Evolutionary conservation across 164 flowering plant genomes (phyloP).

Genomic region (Piper betle): DNA sequence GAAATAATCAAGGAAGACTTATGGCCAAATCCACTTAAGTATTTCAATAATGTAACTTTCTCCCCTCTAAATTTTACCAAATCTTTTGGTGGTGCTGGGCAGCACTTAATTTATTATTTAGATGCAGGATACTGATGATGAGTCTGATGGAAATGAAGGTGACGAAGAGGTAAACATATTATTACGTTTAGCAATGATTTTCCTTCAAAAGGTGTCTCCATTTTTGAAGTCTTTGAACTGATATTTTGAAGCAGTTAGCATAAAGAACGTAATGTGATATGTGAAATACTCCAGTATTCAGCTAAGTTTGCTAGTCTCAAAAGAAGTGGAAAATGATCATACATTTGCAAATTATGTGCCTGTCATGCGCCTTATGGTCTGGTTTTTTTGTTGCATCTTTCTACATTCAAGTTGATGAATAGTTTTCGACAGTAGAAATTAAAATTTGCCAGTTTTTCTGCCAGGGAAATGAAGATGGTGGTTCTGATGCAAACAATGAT

Average conservation of each 20-base stretch:
- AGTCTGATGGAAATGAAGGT: slow-evolving; percentile 24
- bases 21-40: slow-evolving; percentile 48
- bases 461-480: slow-evolving; percentile 18
- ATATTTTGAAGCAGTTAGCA: not conserved
- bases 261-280: not conserved
- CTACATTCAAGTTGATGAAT: not conserved
- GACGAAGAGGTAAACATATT: slow-evolving; percentile 11
- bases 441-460: not conserved
- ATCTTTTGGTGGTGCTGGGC: not conserved
- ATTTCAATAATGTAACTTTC: slow-evolving; percentile 32
- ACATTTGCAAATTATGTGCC: not conserved
- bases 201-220: not conserved
- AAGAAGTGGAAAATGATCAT: not conserved
- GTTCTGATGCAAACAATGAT: slow-evolving; percentile 6
- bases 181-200: not conserved
- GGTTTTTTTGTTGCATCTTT: not conserved
- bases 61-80: not conserved
- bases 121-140: slow-evolving; percentile 40
- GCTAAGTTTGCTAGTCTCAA: not conserved
- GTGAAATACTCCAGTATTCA: no score
- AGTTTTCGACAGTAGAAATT: not conserved
- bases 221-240: not conserved
- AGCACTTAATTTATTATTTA: no score
- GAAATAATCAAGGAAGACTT: slow-evolving; percentile 46
- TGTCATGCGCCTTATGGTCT: not conserved